A percentile compares a stretch with the other conserved stretches of the same genome.
Evolutionary conservation across 1,284 basidiomycete species (phyloP).

Genomic region (Peniophora sp.): DNA sequence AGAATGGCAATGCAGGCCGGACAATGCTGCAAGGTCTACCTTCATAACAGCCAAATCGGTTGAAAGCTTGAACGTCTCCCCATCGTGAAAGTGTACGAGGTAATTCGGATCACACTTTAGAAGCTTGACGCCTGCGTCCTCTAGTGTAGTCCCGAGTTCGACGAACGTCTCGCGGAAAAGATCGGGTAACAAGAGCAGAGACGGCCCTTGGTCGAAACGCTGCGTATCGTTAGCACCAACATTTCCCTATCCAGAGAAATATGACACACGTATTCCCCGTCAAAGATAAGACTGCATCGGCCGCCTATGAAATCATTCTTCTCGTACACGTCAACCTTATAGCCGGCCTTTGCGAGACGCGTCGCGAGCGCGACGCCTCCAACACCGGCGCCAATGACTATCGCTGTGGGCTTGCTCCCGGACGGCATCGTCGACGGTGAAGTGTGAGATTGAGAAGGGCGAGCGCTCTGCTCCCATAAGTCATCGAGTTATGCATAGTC

Average conservation of each 20-base stretch:
- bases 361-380: constrained; percentile 5
- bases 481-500: too few relatives aligned
- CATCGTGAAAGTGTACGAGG: constrained; percentile 34
- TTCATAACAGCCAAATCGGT: constrained; percentile 34
- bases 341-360: constrained; percentile 7
- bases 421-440: neutral
- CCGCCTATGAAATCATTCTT: constrained; percentile 35
- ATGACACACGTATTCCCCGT: constrained; percentile 27
- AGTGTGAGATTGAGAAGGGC: neutral
- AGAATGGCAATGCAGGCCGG: too few relatives aligned
- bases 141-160: constrained; percentile 31
- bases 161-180: constrained; percentile 35
- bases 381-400: constrained; percentile 1
- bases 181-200: constrained; percentile 36
- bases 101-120: constrained; percentile 34
- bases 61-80: constrained; percentile 29
- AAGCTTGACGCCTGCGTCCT: constrained; percentile 29
- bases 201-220: constrained; percentile 32
- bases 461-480: too few relatives aligned
- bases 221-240: neutral
- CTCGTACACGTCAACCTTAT: constrained; percentile 11
- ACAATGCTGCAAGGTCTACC: neutral
- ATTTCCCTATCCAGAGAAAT: neutral
- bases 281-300: constrained; percentile 36
- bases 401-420: neutral